Evolutionary conservation across 371 early-diverging fungal genomes (phyloP), one percentile per base, ranked within the genome.

Genomic region (Actinomucor elegans): DNA sequence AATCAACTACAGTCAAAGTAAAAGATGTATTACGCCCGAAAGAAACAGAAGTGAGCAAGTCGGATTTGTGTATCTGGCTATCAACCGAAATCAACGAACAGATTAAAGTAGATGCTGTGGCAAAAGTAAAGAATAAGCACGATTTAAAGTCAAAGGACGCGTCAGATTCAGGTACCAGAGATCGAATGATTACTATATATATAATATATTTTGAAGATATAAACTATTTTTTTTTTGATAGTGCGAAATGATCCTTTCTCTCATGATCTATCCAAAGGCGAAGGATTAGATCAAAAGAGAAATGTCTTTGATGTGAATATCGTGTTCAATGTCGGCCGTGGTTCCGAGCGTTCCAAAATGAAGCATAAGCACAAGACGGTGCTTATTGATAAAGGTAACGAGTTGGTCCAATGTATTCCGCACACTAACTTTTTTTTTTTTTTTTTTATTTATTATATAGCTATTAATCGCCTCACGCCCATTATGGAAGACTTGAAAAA

Each of bases 281-380:
- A 76, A 12, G 55, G 61, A 2, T 43, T 42, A 23, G 69, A 77
- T n/a, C 53, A 62, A 23, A 67, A 63, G 37, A 68, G 67, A 29
- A 59, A 58, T 4, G 53, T 58, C 11, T 71, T 73, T 48, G 68
- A 71, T 45, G 72, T 76, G n/a, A 71, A 79, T 18, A 69, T 74
- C 20, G 59, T 76, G 7, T 66, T 64, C 31, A 70, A 45, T n/a
- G 74, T 73, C 55, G 63, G 64, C 5, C 69, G 74, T 33, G 71
- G 74, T 28, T 71, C 73, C 40, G 70, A 60, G 38, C 55, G 71
- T 28, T 78, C 77, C 28, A 81, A 81, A 23, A 66, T 87, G 60
- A 86, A 87, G 46, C 87, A 88, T 45, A 88, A 87, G 64, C 88
- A 86, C 31, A 82, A 84, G 53, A 77, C 84, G 15, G 71, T 84